A percentile compares a stretch with the other conserved stretches of the same genome.
Evolutionary conservation across 768 basidiomycete genomes (phyloP).

Genomic region (Leucocoprinus leucothites): DNA sequence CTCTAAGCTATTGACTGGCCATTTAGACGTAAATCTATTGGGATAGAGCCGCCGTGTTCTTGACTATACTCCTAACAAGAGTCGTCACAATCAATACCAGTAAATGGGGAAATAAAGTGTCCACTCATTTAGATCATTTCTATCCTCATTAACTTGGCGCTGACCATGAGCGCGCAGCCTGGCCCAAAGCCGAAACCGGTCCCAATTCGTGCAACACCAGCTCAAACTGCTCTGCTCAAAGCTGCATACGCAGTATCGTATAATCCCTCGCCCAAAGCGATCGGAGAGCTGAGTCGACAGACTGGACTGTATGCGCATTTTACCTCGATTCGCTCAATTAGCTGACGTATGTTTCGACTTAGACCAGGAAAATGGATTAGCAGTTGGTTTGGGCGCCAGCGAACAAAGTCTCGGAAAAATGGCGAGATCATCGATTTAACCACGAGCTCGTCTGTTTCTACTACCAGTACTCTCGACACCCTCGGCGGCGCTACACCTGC

Average conservation of each 20-base stretch:
- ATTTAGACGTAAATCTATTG: too few species aligned
- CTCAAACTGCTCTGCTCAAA: slow-evolving; percentile 25
- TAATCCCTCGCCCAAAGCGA: slow-evolving; percentile 18
- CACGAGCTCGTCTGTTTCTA: slow-evolving; percentile 16
- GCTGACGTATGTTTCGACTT: not conserved
- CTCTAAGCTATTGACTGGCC: too few species aligned
- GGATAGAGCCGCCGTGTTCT: too few species aligned
- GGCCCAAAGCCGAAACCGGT: slow-evolving; percentile 6
- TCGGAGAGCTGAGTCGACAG: slow-evolving; percentile 23
- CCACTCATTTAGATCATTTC: not conserved
- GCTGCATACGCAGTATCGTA: slow-evolving; percentile 22
- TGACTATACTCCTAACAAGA: too few species aligned
- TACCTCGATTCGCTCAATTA: not conserved
- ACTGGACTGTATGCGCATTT: slow-evolving; percentile 31
- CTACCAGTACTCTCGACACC: not conserved
- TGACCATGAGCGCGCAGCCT: not conserved
- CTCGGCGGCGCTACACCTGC: not conserved
- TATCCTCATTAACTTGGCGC: not conserved
- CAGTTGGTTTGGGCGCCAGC: slow-evolving; percentile 30
- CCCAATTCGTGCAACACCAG: slow-evolving; percentile 21
- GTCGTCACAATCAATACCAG: too few species aligned
- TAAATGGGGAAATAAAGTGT: too few species aligned
- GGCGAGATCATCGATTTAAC: slow-evolving; percentile 14
- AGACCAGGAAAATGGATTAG: slow-evolving; percentile 33
- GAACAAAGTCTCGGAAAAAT: slow-evolving; percentile 22